Conservation (phyloP, 2,329 filamentous ascomycete species). For the Pseudocercospora fuligena region DNA sequence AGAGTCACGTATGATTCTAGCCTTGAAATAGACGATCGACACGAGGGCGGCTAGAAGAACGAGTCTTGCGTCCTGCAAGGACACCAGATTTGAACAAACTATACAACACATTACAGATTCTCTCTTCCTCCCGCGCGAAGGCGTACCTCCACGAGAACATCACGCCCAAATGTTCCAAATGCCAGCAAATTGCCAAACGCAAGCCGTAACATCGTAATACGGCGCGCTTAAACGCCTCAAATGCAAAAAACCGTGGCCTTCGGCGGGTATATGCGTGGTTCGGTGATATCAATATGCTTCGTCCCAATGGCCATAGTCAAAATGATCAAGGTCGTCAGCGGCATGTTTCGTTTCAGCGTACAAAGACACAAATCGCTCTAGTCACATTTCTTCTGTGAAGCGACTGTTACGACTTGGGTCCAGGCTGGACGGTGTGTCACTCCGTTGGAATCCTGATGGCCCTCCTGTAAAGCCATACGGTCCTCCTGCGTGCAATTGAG, state of each 20-base stretch:
- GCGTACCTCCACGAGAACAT: neutral
- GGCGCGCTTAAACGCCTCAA: slow-evolving; percentile 9
- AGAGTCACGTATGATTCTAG: neutral
- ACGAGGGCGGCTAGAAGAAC: neutral
- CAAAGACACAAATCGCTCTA: slow-evolving; percentile 16
- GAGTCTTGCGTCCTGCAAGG: neutral
- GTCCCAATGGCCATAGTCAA: neutral
- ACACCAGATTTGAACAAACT: slow-evolving; percentile 18
- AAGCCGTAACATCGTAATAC: slow-evolving; percentile 14
- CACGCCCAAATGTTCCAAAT: slow-evolving; percentile 10
- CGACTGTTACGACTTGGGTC: slow-evolving; percentile 30
- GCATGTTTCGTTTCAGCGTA: neutral
- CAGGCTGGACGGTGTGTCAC: slow-evolving; percentile 29
- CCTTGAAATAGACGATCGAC: neutral
- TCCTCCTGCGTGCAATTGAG: slow-evolving; percentile 39
- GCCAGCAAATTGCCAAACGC: slow-evolving; percentile 11
- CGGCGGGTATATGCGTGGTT: neutral
- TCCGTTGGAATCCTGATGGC: slow-evolving; percentile 18
- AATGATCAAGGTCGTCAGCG: neutral
- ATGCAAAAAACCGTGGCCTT: neutral
- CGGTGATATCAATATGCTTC: neutral
- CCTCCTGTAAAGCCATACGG: slow-evolving; percentile 34
- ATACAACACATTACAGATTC: slow-evolving; percentile 24
- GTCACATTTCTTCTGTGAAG: slow-evolving; percentile 36
- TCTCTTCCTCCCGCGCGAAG: slow-evolving; percentile 1